Conservation (phyloP, 768 basidiomycete species). For the Trichaptum fuscoviolaceum region DNA sequence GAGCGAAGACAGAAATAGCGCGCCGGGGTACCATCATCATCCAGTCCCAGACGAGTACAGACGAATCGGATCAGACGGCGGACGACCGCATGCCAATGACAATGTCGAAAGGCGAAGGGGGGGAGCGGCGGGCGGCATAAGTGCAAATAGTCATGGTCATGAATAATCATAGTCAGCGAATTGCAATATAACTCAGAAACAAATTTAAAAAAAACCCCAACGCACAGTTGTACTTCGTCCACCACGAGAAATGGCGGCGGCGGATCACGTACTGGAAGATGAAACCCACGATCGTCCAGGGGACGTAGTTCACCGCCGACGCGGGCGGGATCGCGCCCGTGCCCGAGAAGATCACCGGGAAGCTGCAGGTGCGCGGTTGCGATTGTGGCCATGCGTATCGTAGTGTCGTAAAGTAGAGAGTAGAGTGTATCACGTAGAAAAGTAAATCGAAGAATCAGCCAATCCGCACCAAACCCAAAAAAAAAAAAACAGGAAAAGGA, state of each 20-base stretch:
- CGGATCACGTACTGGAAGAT: constrained; percentile 61
- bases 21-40: too few species aligned
- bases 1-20: neutral
- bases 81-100: neutral
- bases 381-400: too few species aligned
- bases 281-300: constrained; percentile 62
- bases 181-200: too few species aligned
- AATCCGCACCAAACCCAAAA: too few species aligned
- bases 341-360: constrained; percentile 58
- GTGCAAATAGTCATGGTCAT: too few species aligned
- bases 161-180: too few species aligned
- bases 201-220: neutral
- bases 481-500: neutral
- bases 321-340: constrained; percentile 61
- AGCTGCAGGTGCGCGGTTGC: constrained; percentile 19
- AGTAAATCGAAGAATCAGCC: too few species aligned
- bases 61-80: too few species aligned
- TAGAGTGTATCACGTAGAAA: too few species aligned
- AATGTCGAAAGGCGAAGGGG: neutral
- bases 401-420: too few species aligned
- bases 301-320: constrained; percentile 60
- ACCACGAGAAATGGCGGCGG: constrained; percentile 59
- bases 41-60: too few species aligned
- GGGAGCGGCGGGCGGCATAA: too few species aligned
- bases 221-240: constrained; percentile 48